Evolutionary conservation across 2,329 filamentous ascomycete genomes (phyloP).

Genomic region (Zymoseptoria pseudotritici): DNA sequence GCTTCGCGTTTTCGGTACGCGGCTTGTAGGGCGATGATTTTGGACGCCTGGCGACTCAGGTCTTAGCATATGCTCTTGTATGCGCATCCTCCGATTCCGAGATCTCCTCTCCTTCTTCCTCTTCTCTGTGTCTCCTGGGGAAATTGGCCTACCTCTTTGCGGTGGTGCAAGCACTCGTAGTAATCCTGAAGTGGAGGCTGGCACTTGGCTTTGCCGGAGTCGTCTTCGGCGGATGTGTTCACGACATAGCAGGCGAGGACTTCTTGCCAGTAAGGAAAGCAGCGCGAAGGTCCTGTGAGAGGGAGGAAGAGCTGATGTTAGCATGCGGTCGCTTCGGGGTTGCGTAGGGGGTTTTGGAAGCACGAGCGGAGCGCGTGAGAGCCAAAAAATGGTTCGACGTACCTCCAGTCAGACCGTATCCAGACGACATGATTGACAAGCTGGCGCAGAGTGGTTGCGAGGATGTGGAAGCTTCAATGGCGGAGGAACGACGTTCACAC

Average conservation of each 20-base stretch:
- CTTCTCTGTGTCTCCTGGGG: background rate
- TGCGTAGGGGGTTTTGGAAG: background rate
- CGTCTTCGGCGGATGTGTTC: constrained; percentile 72
- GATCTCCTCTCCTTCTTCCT: background rate
- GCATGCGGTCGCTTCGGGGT: background rate
- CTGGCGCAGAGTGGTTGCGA: background rate
- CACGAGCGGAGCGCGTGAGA: background rate
- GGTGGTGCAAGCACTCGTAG: constrained; percentile 97
- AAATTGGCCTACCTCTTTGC: constrained; percentile 75
- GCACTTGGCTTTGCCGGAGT: constrained; percentile 83
- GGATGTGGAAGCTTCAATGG: background rate
- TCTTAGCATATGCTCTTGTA: background rate
- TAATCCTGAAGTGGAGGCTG: constrained; percentile 83
- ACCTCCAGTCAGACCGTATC: constrained; percentile 77
- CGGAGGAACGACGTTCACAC: background rate
- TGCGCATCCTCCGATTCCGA: background rate
- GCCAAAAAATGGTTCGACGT: constrained; percentile 31
- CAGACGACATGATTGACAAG: constrained; percentile 60
- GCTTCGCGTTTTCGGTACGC: constrained; percentile 78
- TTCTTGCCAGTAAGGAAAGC: constrained; percentile 99
- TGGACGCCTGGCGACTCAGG: constrained; percentile 57
- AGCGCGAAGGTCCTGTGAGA: constrained; percentile 60
- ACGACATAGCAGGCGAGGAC: constrained; percentile 96
- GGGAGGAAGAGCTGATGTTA: constrained; percentile 3
- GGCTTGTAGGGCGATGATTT: constrained; percentile 69